phyloP scores from a whole-genome alignment of 352 stramenopile species.

The Lagenidium giganteum region DNA sequence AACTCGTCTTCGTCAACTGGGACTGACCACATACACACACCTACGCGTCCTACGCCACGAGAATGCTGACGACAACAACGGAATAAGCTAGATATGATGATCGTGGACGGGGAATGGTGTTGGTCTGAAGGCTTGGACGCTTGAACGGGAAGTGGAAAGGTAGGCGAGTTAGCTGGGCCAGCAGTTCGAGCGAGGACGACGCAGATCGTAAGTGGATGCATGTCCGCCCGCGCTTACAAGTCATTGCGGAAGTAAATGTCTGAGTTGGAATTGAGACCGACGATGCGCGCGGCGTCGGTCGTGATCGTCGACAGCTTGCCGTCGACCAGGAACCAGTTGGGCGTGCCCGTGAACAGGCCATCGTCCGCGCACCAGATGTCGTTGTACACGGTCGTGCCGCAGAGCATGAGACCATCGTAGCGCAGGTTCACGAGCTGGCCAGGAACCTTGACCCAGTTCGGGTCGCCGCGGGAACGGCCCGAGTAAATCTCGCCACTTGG shows the following conservation, averaged over 20 bases:
- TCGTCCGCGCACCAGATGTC: neutral
- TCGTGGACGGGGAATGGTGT: too few relatives aligned
- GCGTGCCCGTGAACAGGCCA: neutral
- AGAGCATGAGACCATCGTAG: conserved; percentile 6
- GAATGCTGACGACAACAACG: too few relatives aligned
- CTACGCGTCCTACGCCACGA: too few relatives aligned
- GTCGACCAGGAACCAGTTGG: conserved; percentile 13
- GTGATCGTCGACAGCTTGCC: conserved; percentile 7
- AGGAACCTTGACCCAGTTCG: conserved; percentile 4
- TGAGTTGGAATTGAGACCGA: conserved; percentile 2
- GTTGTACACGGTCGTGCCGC: neutral
- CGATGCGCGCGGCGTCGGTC: conserved; percentile 4
- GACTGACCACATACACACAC: too few relatives aligned
- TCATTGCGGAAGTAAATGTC: conserved; percentile 6
- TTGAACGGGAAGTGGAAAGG: too few relatives aligned
- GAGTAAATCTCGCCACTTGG: conserved; percentile 2
- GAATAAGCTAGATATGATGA: too few relatives aligned
- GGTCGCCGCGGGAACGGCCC: conserved; percentile 4
- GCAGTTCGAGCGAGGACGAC: too few relatives aligned
- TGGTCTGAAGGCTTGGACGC: too few relatives aligned
- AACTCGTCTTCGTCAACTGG: too few relatives aligned
- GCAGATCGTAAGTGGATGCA: too few relatives aligned
- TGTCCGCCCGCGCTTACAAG: too few relatives aligned
- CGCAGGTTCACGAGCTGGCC: conserved; percentile 4
- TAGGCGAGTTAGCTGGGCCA: too few relatives aligned